These are phyloP conservation scores for Eragrostis tef DNA, from an alignment of 202 grass and related monocot genomes.

Conservation along the genomic window DNA sequence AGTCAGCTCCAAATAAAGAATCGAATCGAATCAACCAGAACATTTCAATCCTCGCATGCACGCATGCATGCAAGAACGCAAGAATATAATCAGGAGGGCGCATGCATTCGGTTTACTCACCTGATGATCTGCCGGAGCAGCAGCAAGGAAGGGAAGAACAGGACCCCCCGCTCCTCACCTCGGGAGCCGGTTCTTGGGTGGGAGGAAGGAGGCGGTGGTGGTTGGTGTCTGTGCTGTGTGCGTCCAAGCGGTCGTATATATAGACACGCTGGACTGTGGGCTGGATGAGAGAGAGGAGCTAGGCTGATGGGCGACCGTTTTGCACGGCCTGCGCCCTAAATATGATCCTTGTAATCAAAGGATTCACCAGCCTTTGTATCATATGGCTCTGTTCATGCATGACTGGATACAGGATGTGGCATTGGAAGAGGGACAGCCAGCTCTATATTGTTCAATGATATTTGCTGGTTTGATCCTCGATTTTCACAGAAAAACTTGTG, in stretches of 20 bases:
- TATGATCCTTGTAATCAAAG: not conserved
- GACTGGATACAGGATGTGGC: not conserved
- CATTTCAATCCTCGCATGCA: not conserved
- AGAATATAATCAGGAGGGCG: not conserved
- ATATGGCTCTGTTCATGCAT: not conserved
- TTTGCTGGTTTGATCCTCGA: not conserved
- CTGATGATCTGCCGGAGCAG: conserved; percentile 6
- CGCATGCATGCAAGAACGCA: conserved; percentile 19
- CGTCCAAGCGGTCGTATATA: conserved; percentile 25
- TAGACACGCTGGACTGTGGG: not conserved
- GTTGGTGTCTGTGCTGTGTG: conserved; percentile 42
- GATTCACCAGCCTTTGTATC: not conserved
- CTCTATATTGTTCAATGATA: not conserved
- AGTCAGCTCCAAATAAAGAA: conserved; percentile 9
- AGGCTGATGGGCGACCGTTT: conserved; percentile 34
- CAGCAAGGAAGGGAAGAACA: not conserved
- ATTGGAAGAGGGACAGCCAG: not conserved
- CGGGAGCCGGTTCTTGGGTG: conserved; percentile 34
- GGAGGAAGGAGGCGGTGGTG: conserved; percentile 13
- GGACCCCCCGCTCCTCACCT: conserved; percentile 14
- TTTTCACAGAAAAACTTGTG: not conserved
- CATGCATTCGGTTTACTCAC: conserved; percentile 20
- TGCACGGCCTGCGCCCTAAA: conserved; percentile 34
- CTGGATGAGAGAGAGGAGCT: conserved; percentile 17
- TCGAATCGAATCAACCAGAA: not conserved